Conservation (phyloP, 176 grass and related monocot species). For the Elaeis guineensis region DNA sequence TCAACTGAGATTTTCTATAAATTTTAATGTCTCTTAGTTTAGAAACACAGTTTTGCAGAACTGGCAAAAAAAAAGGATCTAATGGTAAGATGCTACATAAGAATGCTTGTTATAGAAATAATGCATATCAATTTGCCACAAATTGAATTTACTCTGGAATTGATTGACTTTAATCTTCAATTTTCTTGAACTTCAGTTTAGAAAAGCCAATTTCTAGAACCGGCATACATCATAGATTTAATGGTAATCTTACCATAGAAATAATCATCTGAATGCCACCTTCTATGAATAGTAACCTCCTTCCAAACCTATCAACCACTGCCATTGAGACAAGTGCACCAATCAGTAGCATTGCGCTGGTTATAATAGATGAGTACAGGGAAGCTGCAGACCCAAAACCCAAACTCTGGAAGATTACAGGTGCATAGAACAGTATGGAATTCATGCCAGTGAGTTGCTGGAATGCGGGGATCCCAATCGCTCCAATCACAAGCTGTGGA, state of each 20-base stretch:
- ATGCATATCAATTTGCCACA: no score
- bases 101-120: no score
- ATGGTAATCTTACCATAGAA: conserved; percentile 3
- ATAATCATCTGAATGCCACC: conserved; percentile 8
- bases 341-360: conserved; percentile 5
- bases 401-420: conserved; percentile 8
- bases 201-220: no score
- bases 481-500: conserved; percentile 2
- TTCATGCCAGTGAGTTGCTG: conserved; percentile 7
- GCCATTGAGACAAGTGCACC: conserved; percentile 14
- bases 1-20: no score
- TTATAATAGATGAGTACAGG: conserved; percentile 11
- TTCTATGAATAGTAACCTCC: conserved; percentile 13
- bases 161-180: no score
- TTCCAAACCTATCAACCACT: background rate
- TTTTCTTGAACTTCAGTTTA: no score
- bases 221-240: no score
- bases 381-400: conserved; percentile 11
- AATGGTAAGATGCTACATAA: no score
- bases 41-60: no score
- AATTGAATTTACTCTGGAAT: no score
- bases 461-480: conserved; percentile 4
- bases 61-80: no score
- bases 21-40: no score
- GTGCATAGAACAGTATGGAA: conserved; percentile 12